Evolutionary conservation across 768 basidiomycete genomes (phyloP).

Genomic region (Suillus subluteus): DNA sequence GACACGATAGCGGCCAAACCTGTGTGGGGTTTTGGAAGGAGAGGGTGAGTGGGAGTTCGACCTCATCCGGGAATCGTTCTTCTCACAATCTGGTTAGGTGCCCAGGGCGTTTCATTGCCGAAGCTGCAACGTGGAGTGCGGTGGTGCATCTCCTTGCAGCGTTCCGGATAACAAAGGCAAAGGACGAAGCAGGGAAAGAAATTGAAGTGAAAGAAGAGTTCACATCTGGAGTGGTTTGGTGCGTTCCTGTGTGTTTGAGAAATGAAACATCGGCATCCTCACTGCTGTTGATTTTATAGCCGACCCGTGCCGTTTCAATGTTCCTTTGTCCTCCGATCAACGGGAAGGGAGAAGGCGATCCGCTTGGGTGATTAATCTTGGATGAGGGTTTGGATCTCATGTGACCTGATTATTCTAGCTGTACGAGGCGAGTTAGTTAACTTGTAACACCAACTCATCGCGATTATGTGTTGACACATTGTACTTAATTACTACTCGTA

Average conservation of each 20-base stretch:
- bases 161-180: conserved; percentile 19
- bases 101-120: conserved; percentile 36
- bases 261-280: conserved; percentile 4
- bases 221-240: conserved; percentile 37
- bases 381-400: not conserved
- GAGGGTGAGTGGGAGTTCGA: conserved; percentile 17
- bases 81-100: conserved; percentile 14
- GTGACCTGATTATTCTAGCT: not conserved
- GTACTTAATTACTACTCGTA: not conserved
- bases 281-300: conserved; percentile 21
- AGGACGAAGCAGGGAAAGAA: conserved; percentile 26
- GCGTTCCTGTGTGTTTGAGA: conserved; percentile 17
- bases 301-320: conserved; percentile 35
- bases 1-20: conserved; percentile 31
- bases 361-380: conserved; percentile 16
- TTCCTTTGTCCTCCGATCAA: conserved; percentile 32
- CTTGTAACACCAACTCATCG: not conserved
- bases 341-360: conserved; percentile 24
- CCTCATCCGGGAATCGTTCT: not conserved
- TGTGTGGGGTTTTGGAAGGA: conserved; percentile 34
- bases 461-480: not conserved
- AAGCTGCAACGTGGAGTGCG: conserved; percentile 34
- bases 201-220: conserved; percentile 33
- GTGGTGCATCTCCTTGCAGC: conserved; percentile 32
- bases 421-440: not conserved